Base-by-base conservation (phyloP, 1,284 basidiomycete genomes). In the Leccinum subatratum region DNA sequence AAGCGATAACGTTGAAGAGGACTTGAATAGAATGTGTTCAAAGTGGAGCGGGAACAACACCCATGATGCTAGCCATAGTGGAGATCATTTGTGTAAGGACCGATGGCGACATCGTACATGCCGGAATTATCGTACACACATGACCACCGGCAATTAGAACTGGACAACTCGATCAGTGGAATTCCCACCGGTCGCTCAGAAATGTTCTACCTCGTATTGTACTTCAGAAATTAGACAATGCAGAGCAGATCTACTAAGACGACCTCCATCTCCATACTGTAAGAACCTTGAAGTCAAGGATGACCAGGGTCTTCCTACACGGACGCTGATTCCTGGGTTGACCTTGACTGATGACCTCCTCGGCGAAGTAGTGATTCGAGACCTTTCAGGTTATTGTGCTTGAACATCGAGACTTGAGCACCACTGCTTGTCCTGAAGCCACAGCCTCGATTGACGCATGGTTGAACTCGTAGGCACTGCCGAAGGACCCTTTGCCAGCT, bases 261-360 rank as follows among this genome's bases (percentile, higher is more conserved):
- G 28, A 97, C 97, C 79, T 99, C 96, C 97, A 99, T 99, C 79
- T 99, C 96, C 97, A 99, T 99, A 70, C 93, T 95, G 81, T 94
- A 99, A 60, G 99, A 79, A 3, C 96, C 97, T 78, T 28, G 28
- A 28, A 28, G 28, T 99, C 96, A 42, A 99, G 94, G 67, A 98
- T 88, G 62, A 99, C 72, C 60, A 99, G 76, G 70, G 99, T 99
- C 84, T 98, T 98, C 83, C 97, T 98, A 97, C 96, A 99, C 3
- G 96, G 96, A 18, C 96, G 81, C 77, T 98, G 97, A 0, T 95
- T 98, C 80, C 95, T 91, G 2, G 96, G 95, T 79, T 98, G 96
- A 28, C 96, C 96, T 79, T 99, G 96, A 71, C 91, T 94, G 79
- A 99, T 97, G 60, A 89, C 91, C 79, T 99, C 97, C 12, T 37